Evolutionary conservation across 106 monocot species (phyloP).

Genomic region (Posidonia australis): DNA sequence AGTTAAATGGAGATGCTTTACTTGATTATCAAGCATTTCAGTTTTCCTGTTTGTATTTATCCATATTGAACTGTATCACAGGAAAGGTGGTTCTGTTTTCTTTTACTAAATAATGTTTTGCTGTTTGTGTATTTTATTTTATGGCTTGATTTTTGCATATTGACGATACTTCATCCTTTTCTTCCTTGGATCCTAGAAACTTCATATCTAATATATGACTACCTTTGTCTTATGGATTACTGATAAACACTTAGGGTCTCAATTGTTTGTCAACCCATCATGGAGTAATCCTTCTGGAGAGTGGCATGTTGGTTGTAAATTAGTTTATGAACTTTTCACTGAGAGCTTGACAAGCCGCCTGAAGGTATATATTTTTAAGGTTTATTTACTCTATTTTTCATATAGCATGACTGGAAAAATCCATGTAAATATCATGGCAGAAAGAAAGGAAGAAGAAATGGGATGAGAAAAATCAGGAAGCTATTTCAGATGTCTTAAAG

Average conservation of each 20-base stretch:
- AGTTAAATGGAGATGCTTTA: no score
- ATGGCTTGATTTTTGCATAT: background rate
- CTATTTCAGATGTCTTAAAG: constrained; percentile 64
- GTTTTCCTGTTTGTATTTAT: no score
- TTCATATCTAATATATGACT: background rate
- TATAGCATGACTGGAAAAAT: background rate
- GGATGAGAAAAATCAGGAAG: constrained; percentile 91
- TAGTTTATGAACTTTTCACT: constrained; percentile 89
- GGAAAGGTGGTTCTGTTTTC: no score
- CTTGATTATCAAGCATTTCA: no score
- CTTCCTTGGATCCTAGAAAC: no score
- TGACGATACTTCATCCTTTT: background rate
- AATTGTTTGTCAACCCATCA: constrained; percentile 51
- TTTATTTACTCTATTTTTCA: constrained; percentile 1
- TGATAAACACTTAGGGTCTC: constrained; percentile 27
- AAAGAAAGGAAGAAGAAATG: constrained; percentile 93
- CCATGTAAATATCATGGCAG: constrained; percentile 24
- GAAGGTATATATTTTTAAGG: constrained; percentile 42
- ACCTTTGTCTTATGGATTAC: background rate
- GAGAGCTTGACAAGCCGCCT: constrained; percentile 53
- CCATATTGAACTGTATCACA: no score
- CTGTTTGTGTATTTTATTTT: background rate
- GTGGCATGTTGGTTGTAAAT: constrained; percentile 97
- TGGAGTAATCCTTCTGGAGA: constrained; percentile 95
- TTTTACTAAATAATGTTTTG: no score